phyloP scores from a whole-genome alignment of 257 asterid genomes.

The Solanum raphanifolium region DNA sequence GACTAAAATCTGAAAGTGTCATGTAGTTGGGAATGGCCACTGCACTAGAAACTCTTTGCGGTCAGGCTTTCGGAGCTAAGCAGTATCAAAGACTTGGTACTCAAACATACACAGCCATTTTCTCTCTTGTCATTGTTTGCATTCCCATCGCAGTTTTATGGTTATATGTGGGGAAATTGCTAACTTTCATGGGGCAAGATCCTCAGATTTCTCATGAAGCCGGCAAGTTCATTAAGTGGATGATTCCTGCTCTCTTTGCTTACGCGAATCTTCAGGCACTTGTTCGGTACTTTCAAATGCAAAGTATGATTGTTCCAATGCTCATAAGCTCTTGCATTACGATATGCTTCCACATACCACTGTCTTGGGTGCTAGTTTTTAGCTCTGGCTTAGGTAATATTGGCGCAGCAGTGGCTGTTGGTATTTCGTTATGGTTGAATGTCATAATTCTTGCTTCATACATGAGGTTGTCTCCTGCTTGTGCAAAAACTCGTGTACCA shows the following conservation, averaged over 20 bases:
- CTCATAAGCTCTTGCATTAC: conserved; percentile 44
- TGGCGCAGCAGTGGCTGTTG: conserved; percentile 56
- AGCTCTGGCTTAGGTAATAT: conserved; percentile 22
- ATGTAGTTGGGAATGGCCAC: conserved; percentile 74
- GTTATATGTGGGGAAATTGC: conserved; percentile 37
- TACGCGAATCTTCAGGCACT: conserved; percentile 51
- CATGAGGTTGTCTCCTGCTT: conserved; percentile 38
- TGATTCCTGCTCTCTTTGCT: conserved; percentile 57
- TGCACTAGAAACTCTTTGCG: conserved; percentile 72
- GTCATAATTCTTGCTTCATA: conserved; percentile 28
- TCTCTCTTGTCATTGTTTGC: conserved; percentile 37
- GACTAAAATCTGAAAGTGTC: neutral
- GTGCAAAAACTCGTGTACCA: conserved; percentile 47
- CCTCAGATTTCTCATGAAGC: conserved; percentile 69
- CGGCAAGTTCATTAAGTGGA: conserved; percentile 50
- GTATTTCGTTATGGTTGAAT: conserved; percentile 51
- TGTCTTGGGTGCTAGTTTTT: conserved; percentile 48
- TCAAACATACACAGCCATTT: conserved; percentile 58
- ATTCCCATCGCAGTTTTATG: conserved; percentile 56
- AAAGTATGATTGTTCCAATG: conserved; percentile 50
- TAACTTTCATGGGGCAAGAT: conserved; percentile 61
- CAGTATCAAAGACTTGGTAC: conserved; percentile 63
- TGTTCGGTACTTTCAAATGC: conserved; percentile 47
- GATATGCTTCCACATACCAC: conserved; percentile 34
- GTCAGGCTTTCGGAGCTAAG: conserved; percentile 78